Conservation (phyloP, 225 moss, liverwort and hornwort genomes). For the Climacium dendroides region DNA sequence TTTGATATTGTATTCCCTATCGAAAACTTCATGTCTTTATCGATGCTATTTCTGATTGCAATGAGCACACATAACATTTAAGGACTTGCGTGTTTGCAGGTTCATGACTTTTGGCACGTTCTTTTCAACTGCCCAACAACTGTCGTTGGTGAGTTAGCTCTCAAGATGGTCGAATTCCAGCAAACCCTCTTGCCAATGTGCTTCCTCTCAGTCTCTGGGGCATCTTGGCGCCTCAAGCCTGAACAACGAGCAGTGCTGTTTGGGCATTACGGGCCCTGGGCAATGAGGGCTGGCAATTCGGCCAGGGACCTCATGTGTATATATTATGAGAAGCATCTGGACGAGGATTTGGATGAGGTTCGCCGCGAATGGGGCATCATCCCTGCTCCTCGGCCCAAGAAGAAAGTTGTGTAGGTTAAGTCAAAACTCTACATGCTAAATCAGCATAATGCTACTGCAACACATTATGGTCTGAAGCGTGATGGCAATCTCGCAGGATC, state of each 20-base stretch:
- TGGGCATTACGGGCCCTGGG: slow-evolving; percentile 88
- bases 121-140: slow-evolving; percentile 77
- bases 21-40: neutral
- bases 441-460: neutral
- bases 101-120: slow-evolving; percentile 98
- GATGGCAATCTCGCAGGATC: neutral
- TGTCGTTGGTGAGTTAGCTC: slow-evolving; percentile 81
- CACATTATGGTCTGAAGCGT: neutral
- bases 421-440: neutral
- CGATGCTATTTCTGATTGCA: neutral
- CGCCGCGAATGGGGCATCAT: slow-evolving; percentile 77
- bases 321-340: slow-evolving; percentile 77
- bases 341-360: slow-evolving; percentile 69
- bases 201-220: slow-evolving; percentile 89
- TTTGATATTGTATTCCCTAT: neutral
- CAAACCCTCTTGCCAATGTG: slow-evolving; percentile 96
- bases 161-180: slow-evolving; percentile 99
- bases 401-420: neutral
- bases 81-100: slow-evolving; percentile 2
- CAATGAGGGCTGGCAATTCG: slow-evolving; percentile 60
- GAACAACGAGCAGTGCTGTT: slow-evolving; percentile 69
- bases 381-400: slow-evolving; percentile 57
- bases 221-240: slow-evolving; percentile 90
- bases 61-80: neutral
- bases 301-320: slow-evolving; percentile 86